These are phyloP conservation scores for Entoloma clypeatum DNA, from an alignment of 1,284 basidiomycete genomes.

Conservation along the genomic window DNA sequence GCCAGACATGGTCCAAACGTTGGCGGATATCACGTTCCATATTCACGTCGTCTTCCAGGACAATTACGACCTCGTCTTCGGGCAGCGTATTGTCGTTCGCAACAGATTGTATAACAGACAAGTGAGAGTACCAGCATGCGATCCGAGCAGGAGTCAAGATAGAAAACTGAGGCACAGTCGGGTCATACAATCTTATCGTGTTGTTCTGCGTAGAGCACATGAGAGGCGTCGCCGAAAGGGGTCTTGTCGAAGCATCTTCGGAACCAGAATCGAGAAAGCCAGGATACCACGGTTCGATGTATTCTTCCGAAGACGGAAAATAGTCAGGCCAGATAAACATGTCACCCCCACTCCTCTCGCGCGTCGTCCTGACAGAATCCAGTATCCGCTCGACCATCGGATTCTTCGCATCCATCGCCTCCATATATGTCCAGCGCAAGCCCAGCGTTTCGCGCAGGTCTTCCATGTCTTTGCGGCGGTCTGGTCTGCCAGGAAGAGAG, in stretches of 20 bases:
- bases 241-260: no score
- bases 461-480: slow-evolving; percentile 56
- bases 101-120: slow-evolving; percentile 48
- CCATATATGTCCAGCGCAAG: slow-evolving; percentile 50
- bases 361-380: slow-evolving; percentile 36
- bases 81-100: slow-evolving; percentile 27
- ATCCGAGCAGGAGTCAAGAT: slow-evolving; percentile 55
- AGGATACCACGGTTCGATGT: slow-evolving; percentile 31
- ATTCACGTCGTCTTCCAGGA: slow-evolving; percentile 80
- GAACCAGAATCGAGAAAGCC: slow-evolving; percentile 33
- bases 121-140: slow-evolving; percentile 76
- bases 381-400: slow-evolving; percentile 38
- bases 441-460: slow-evolving; percentile 39
- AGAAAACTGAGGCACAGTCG: slow-evolving; percentile 41
- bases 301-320: slow-evolving; percentile 26
- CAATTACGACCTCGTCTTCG: slow-evolving; percentile 33
- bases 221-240: slow-evolving; percentile 1
- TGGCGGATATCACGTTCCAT: slow-evolving; percentile 64
- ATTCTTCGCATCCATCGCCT: slow-evolving; percentile 41
- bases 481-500: slow-evolving; percentile 49
- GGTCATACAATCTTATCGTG: slow-evolving; percentile 35
- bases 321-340: slow-evolving; percentile 46
- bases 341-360: slow-evolving; percentile 16
- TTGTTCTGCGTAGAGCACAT: slow-evolving; percentile 48
- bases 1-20: slow-evolving; percentile 52